Evolutionary conservation across 2,329 filamentous ascomycete genomes (phyloP), one percentile per base, ranked within the genome.

Genomic region (Fusarium xyrophilum): DNA sequence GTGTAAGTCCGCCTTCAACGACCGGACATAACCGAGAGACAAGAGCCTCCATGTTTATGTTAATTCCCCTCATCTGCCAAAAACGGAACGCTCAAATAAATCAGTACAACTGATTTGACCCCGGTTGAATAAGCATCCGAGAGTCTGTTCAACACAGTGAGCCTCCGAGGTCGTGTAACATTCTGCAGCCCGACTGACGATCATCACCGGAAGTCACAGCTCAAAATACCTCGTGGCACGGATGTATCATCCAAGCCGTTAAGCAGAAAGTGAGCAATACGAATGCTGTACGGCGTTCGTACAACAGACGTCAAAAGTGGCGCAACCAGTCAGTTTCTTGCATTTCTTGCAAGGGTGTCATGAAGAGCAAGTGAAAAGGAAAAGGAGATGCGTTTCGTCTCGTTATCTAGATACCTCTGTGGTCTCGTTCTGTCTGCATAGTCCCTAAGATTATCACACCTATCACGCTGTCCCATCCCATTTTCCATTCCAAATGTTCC

Each of bases 281-380:
- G 68, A 70, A 70, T 63, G 67, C 51, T 17, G 54, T 70, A 48
- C 42, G 19, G 36, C 15, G 32, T 65, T 70, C 54, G 67, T 70
- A 70, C 68, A 68, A 70, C 68, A 70, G 67, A 70, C 51, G 67
- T 70, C 67, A 70, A 68, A 65, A 43, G 56, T 65, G 60, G 64
- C 54, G 53, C 52, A 51, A 61, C 47, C 32, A 43, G 25, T 19
- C 47, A 17, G 38, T 60, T 53, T 28, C 15, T 60, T 43, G 46
- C 46, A 39, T 60, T 53, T 28, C 15, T 60, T 43, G 46, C 46
- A 39, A 32, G 32, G 14, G 36, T 44, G 38, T 48, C 39, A 46
- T 15, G 14, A 46, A 27, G 36, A 55, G 42, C 35, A 14, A 25
- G 38, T 36, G 21, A 28, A 56, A 39, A 54, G 43, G 58, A 61